Conservation (phyloP, 2,329 filamentous ascomycete genomes). For the Fusarium falciforme region DNA sequence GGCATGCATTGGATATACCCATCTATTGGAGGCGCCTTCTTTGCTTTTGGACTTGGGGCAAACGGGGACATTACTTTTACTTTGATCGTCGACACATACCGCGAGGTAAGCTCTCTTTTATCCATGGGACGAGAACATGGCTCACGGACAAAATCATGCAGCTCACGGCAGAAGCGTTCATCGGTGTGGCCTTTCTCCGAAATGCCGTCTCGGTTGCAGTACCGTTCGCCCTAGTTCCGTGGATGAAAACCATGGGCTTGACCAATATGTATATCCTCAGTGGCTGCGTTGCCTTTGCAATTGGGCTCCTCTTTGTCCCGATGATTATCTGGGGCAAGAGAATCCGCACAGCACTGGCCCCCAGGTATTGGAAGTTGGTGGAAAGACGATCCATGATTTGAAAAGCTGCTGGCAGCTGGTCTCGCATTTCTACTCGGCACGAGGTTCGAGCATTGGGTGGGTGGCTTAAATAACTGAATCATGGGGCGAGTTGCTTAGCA, state of each 20-base stretch:
- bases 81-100: conserved; percentile 51
- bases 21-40: conserved; percentile 50
- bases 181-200: conserved; percentile 48
- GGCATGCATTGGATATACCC: conserved; percentile 58
- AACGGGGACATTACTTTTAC: conserved; percentile 52
- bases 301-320: conserved; percentile 43
- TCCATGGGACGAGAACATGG: not conserved
- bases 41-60: conserved; percentile 53
- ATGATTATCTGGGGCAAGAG: conserved; percentile 49
- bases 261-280: conserved; percentile 44
- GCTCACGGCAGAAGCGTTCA: conserved; percentile 45
- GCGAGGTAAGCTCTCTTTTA: conserved; percentile 19
- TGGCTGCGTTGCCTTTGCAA: conserved; percentile 37
- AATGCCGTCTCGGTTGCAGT: conserved; percentile 46
- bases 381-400: conserved; percentile 28
- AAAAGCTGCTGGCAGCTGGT: not conserved
- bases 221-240: conserved; percentile 45
- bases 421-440: not conserved
- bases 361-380: conserved; percentile 41
- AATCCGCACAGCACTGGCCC: conserved; percentile 34
- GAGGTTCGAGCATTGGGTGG: not conserved
- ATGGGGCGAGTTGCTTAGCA: not conserved
- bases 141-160: not conserved
- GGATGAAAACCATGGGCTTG: conserved; percentile 48
- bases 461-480: not conserved